Conservation (phyloP, 2,329 filamentous ascomycete genomes). For the Aspergillus pseudotamarii region DNA sequence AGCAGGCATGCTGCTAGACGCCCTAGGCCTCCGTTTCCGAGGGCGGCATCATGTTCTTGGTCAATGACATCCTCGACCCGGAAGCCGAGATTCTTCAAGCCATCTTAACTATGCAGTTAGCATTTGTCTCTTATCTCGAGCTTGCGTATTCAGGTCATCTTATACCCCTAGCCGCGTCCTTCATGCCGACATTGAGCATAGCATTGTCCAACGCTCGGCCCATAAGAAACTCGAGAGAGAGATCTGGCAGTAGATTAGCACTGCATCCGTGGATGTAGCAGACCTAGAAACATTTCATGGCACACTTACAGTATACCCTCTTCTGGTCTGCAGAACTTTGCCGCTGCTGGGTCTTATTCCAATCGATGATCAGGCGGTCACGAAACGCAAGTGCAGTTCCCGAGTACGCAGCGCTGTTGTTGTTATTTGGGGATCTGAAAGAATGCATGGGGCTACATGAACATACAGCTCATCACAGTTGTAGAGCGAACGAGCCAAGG, state of each 20-base stretch:
- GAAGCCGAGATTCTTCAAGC: conserved; percentile 87
- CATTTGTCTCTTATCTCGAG: conserved; percentile 9
- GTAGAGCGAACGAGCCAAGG: conserved; percentile 91
- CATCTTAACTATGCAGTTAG: conserved; percentile 58
- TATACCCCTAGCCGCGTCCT: conserved; percentile 78
- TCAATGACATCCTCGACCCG: conserved; percentile 92
- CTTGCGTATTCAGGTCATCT: not conserved
- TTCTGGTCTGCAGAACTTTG: conserved; percentile 91
- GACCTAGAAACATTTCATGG: not conserved
- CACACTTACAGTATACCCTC: conserved; percentile 78
- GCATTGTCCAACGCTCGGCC: conserved; percentile 95
- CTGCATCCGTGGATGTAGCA: not conserved
- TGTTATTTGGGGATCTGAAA: conserved; percentile 11
- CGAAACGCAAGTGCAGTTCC: conserved; percentile 90
- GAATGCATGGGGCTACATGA: not conserved
- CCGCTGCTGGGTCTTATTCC: conserved; percentile 97
- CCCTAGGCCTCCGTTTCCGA: conserved; percentile 94
- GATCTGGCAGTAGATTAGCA: conserved; percentile 53
- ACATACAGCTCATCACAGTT: conserved; percentile 85
- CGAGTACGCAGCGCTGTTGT: conserved; percentile 74
- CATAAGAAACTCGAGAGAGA: conserved; percentile 98
- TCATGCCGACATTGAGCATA: conserved; percentile 92
- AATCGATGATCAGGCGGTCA: conserved; percentile 89
- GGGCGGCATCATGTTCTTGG: conserved; percentile 93
- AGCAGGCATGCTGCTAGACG: conserved; percentile 95